Percentiles rank a stretch among this genome's conserved stretches.
These are phyloP conservation scores for Talaromyces adpressus DNA, from an alignment of 495 filamentous ascomycete genomes.

Conservation along the genomic window DNA sequence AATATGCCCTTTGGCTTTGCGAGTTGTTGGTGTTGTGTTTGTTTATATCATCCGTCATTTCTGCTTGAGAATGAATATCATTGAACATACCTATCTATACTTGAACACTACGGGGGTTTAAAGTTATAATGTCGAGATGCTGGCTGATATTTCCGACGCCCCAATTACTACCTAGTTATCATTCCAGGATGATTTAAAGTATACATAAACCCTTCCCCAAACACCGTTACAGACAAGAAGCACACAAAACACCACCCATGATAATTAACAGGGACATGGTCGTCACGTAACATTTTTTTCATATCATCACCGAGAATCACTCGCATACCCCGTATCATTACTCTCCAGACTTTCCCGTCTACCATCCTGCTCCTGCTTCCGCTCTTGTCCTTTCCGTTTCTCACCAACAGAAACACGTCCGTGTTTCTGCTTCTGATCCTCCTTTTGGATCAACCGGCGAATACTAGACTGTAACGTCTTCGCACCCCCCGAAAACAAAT, in stretches of 20 bases:
- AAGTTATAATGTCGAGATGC: neutral
- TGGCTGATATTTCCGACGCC: neutral
- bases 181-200: neutral
- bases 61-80: neutral
- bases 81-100: neutral
- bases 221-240: neutral
- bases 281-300: too few species aligned
- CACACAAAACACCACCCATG: neutral
- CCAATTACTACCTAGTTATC: neutral
- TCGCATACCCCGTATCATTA: conserved; percentile 5
- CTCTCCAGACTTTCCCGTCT: conserved; percentile 4
- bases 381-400: neutral
- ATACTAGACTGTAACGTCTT: neutral
- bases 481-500: conserved; percentile 13
- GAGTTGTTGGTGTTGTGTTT: neutral
- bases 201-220: neutral
- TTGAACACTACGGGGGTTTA: neutral
- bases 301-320: neutral
- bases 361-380: neutral
- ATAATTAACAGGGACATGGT: too few species aligned
- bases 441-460: neutral
- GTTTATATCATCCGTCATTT: neutral
- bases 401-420: neutral
- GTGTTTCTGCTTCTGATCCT: neutral
- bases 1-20: neutral